These are phyloP conservation scores for Amoeboradix gromovi DNA, from an alignment of 371 early-diverging fungal species.

Conservation along the genomic window DNA sequence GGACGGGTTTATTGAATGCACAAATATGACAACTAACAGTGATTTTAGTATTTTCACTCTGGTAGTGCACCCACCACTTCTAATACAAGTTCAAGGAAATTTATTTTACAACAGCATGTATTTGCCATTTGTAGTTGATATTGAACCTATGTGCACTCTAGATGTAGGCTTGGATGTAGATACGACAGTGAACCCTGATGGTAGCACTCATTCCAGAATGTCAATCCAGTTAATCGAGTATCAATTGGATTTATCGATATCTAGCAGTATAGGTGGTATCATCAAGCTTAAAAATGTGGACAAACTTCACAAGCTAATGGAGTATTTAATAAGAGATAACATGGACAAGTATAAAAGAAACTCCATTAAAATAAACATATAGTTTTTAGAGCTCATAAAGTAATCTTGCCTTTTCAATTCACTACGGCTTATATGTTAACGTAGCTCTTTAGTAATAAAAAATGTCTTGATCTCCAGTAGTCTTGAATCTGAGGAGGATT, in stretches of 20 bases:
- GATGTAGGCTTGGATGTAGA: not conserved
- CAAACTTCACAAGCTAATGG: not conserved
- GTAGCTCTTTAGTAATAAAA: no score
- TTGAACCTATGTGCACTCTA: not conserved
- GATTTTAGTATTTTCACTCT: not conserved
- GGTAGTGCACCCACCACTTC: not conserved
- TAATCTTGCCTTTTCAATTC: no score
- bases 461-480: no score
- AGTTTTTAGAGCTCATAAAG: no score
- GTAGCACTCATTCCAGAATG: not conserved
- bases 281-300: not conserved
- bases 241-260: not conserved
- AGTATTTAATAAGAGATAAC: not conserved
- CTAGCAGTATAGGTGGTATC: not conserved
- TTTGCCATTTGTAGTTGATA: not conserved
- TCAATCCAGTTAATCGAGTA: not conserved
- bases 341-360: not conserved
- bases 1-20: not conserved
- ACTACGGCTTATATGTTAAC: no score
- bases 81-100: not conserved
- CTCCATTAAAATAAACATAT: no score
- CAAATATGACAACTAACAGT: not conserved
- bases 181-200: not conserved
- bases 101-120: not conserved
- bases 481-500: no score